Evolutionary conservation across 2,329 filamentous ascomycete species (phyloP).

Genomic region (Teratosphaeria nubilosa): DNA sequence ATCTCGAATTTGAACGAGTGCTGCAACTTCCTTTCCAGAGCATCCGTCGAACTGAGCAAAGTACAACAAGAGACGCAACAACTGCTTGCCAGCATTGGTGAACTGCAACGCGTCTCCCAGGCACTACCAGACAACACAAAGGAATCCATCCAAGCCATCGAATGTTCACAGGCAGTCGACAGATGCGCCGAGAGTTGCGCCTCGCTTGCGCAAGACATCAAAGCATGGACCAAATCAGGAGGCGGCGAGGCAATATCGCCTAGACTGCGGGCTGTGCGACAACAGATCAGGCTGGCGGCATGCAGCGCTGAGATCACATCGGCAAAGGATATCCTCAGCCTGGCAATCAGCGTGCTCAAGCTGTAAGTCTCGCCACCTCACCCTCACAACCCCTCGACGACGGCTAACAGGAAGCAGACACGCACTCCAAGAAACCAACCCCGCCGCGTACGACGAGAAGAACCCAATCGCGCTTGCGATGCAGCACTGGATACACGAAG

Average conservation of each 20-base stretch:
- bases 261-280: neutral
- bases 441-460: neutral
- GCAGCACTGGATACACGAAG: neutral
- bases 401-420: neutral
- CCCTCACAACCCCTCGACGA: neutral
- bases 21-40: neutral
- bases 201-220: neutral
- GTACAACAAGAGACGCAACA: neutral
- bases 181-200: neutral
- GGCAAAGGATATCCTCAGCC: neutral
- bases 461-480: neutral
- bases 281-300: neutral
- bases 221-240: neutral
- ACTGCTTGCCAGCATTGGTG: neutral
- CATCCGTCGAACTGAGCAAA: neutral
- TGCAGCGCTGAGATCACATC: neutral
- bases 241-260: neutral
- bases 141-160: neutral
- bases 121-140: neutral
- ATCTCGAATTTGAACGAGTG: neutral
- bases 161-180: neutral
- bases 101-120: neutral
- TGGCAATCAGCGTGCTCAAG: neutral
- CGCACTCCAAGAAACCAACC: neutral
- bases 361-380: neutral